Evolutionary conservation across 768 basidiomycete species (phyloP).

Genomic region (Rhodotorula paludigena): DNA sequence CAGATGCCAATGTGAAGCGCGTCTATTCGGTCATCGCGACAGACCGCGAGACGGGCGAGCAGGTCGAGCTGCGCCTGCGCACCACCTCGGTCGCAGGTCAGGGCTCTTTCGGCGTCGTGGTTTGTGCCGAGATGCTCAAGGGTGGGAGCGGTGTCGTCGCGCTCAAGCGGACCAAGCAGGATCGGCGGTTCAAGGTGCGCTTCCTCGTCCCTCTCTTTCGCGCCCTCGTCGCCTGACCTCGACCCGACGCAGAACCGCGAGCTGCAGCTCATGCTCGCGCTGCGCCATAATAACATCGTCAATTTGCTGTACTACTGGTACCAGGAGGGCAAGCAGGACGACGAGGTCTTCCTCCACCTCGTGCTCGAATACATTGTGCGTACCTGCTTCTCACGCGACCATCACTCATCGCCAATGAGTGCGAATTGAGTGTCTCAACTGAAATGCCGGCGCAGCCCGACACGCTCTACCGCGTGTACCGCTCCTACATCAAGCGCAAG

Average conservation of each 20-base stretch:
- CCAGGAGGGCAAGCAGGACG: constrained; percentile 61
- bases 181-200: constrained; percentile 95
- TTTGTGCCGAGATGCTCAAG: constrained; percentile 76
- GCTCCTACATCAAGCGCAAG: constrained; percentile 96
- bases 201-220: no score
- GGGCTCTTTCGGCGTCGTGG: constrained; percentile 97
- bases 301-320: constrained; percentile 96
- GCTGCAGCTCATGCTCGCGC: constrained; percentile 96
- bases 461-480: constrained; percentile 94
- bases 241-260: constrained; percentile 90
- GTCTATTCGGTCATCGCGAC: constrained; percentile 88
- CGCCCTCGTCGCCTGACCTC: not conserved
- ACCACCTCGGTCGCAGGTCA: constrained; percentile 96
- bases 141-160: constrained; percentile 74
- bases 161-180: constrained; percentile 99
- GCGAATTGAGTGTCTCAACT: no score
- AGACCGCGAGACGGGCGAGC: constrained; percentile 83
- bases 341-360: constrained; percentile 88
- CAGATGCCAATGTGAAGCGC: constrained; percentile 79
- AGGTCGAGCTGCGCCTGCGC: constrained; percentile 71
- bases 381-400: no score
- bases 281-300: constrained; percentile 63
- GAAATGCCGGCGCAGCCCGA: constrained; percentile 56
- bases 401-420: not conserved
- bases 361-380: constrained; percentile 67